These are phyloP conservation scores for Cardamine chenopodiifolia DNA, from an alignment of 345 rosid genomes.

Conservation along the genomic window DNA sequence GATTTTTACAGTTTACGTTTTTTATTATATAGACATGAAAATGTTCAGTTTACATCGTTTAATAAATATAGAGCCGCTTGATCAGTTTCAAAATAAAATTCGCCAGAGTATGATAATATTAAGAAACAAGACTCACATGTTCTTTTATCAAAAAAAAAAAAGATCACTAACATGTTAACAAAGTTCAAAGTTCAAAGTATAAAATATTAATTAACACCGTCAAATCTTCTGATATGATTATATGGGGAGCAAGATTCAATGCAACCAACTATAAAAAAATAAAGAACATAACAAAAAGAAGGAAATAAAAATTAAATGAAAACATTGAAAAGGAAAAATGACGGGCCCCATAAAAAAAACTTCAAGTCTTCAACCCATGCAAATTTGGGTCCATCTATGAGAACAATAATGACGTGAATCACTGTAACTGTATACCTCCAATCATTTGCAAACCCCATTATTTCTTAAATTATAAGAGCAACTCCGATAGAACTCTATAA, in stretches of 20 bases:
- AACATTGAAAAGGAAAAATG: background rate
- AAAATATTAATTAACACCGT: constrained; percentile 10
- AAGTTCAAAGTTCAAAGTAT: constrained; percentile 16
- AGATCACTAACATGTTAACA: constrained; percentile 29
- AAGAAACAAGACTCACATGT: constrained; percentile 32
- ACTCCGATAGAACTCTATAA: too few species aligned
- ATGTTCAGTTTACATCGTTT: background rate
- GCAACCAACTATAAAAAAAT: constrained; percentile 19
- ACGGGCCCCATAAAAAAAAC: constrained; percentile 12
- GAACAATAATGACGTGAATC: constrained; percentile 44
- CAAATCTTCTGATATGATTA: constrained; percentile 19
- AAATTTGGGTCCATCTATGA: constrained; percentile 40
- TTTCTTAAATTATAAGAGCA: too few species aligned
- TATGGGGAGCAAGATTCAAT: constrained; percentile 40
- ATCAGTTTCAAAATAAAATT: background rate
- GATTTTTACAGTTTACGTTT: background rate
- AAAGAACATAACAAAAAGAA: constrained; percentile 19
- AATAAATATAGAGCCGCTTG: constrained; percentile 7
- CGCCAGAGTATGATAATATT: constrained; percentile 23
- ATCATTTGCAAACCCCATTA: constrained; percentile 41
- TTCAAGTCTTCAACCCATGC: constrained; percentile 30
- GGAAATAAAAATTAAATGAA: background rate
- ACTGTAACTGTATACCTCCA: constrained; percentile 37
- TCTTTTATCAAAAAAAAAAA: background rate
- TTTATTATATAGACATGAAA: background rate